These are phyloP conservation scores for Podospora appendiculata DNA, from an alignment of 495 filamentous ascomycete genomes.

Conservation along the genomic window DNA sequence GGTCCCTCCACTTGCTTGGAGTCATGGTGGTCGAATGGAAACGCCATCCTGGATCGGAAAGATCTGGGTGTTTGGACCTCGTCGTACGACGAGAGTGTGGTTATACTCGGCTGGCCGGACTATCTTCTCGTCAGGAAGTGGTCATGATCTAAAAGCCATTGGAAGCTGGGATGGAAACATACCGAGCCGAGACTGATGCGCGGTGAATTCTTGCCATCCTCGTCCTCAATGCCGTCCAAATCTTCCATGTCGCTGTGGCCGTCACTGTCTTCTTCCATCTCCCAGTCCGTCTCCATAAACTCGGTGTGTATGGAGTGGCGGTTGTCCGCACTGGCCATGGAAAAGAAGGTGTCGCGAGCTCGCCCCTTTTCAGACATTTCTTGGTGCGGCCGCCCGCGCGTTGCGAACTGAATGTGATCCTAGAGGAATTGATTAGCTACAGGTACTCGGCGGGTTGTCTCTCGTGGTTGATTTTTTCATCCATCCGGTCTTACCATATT, in stretches of 20 bases:
- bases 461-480: too few relatives aligned
- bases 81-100: slow-evolving; percentile 69
- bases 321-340: slow-evolving; percentile 11
- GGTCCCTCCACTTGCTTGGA: slow-evolving; percentile 68
- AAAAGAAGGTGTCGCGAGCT: slow-evolving; percentile 39
- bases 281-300: slow-evolving; percentile 68
- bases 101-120: slow-evolving; percentile 58
- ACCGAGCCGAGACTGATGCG: slow-evolving; percentile 61
- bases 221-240: slow-evolving; percentile 20
- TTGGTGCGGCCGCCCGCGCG: slow-evolving; percentile 10
- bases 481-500: slow-evolving; percentile 16
- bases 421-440: not conserved
- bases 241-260: slow-evolving; percentile 43
- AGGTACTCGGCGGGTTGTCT: too few relatives aligned
- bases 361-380: slow-evolving; percentile 44
- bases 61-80: slow-evolving; percentile 64
- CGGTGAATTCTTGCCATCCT: slow-evolving; percentile 57
- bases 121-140: slow-evolving; percentile 24
- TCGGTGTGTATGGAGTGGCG: slow-evolving; percentile 59
- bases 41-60: slow-evolving; percentile 27
- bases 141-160: too few relatives aligned
- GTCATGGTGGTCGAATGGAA: slow-evolving; percentile 23
- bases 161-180: slow-evolving; percentile 21
- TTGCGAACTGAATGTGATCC: slow-evolving; percentile 15
- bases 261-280: slow-evolving; percentile 41